These are phyloP conservation scores for Voacanga thouarsii DNA, from an alignment of 257 asterid genomes.

Conservation along the genomic window DNA sequence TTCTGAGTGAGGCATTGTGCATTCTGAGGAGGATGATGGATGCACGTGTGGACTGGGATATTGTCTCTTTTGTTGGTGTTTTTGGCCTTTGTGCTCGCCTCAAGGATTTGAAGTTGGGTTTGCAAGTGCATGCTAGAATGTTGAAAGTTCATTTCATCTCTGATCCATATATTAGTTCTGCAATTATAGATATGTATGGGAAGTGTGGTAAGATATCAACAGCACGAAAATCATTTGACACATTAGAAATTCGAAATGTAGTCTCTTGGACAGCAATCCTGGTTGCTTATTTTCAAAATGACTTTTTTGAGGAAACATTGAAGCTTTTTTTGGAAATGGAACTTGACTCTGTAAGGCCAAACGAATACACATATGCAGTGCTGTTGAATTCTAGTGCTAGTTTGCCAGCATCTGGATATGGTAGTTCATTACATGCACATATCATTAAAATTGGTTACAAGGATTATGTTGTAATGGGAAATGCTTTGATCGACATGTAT, in stretches of 20 bases:
- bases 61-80: constrained; percentile 50
- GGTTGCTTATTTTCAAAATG: constrained; percentile 69
- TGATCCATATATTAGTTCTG: constrained; percentile 57
- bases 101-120: constrained; percentile 56
- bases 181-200: constrained; percentile 76
- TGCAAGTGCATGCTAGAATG: constrained; percentile 52
- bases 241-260: constrained; percentile 45
- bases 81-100: constrained; percentile 58
- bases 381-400: constrained; percentile 71
- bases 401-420: constrained; percentile 63
- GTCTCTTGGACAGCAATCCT: constrained; percentile 74
- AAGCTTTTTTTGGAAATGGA: constrained; percentile 59
- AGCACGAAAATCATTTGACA: constrained; percentile 42
- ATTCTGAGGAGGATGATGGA: constrained; percentile 43
- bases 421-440: constrained; percentile 62
- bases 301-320: constrained; percentile 69
- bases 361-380: constrained; percentile 71
- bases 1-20: constrained; percentile 36
- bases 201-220: constrained; percentile 58
- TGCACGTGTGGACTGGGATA: constrained; percentile 51
- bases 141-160: constrained; percentile 42
- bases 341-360: constrained; percentile 48
- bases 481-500: constrained; percentile 68
- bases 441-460: constrained; percentile 56
- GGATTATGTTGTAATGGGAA: constrained; percentile 41